Evolutionary conservation across 2,329 filamentous ascomycete genomes (phyloP), one percentile per base, ranked within the genome.

Genomic region (Arthrobotrys pseudoclavata): DNA sequence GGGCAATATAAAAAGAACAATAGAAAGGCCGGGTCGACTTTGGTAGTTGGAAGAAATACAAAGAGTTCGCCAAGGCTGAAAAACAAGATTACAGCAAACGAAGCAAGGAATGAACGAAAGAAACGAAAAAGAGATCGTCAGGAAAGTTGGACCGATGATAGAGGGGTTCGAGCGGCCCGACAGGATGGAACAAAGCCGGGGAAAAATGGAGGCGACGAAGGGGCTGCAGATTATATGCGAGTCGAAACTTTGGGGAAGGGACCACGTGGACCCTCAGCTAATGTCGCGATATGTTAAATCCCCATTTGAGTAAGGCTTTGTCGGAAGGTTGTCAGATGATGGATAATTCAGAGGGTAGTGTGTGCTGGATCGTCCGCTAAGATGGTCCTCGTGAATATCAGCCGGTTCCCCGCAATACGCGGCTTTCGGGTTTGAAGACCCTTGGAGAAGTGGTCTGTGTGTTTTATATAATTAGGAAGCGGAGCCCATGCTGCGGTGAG

Each of bases 271-370:
- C 74, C 66, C 20, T 71, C 53, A 71, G 53, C 18, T 71, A 48
- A 70, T 67, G 47, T 77, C 67, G 74, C 74, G 74, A 77, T 77
- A 61, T 42, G 48, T 52, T 31, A 71, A 77, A 67, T 64, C 74
- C 74, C 61, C 68, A 71, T 77, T 77, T 71, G 67, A 77, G 74
- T 70, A 77, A 77, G 61, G 74, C 60, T 70, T 64, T 64, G 53
- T 68, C 67, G 74, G 60, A 40, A 37, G 67, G 67, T 77, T 77
- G 74, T 77, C 74, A 77, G 67, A 77, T 77, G 74, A 77, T 69
- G 67, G 74, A 62, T 71, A 70, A 67, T 74, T 68, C 55, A 40
- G 34, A 74, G 62, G 20, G 60, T 72, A 71, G 69, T 50, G 69
- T 77, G 53, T 52, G 42, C 67, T 77, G 74, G 74, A 77, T 71